phyloP scores from a whole-genome alignment of 2,329 filamentous ascomycete species.

The Aureobasidium subglaciale region DNA sequence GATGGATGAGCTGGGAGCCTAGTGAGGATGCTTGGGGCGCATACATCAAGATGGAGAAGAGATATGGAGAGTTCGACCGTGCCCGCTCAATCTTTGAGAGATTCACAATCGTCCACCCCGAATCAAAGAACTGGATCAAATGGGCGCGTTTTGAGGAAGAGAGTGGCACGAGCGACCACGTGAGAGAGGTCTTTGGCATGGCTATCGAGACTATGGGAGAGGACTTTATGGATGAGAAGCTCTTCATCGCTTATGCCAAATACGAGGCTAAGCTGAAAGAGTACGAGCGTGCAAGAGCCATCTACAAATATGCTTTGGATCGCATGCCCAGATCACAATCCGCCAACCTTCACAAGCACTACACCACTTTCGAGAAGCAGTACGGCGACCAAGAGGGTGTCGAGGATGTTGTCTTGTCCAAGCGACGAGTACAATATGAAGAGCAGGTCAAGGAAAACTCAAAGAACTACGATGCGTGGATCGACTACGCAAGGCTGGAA shows the following conservation, averaged over 20 bases:
- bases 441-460: conserved; percentile 88
- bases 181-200: conserved; percentile 82
- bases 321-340: conserved; percentile 83
- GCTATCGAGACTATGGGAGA: conserved; percentile 87
- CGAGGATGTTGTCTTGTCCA: conserved; percentile 91
- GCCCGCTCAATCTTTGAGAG: conserved; percentile 84
- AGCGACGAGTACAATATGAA: conserved; percentile 87
- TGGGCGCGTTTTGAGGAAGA: conserved; percentile 98
- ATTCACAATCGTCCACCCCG: conserved; percentile 87
- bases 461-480: conserved; percentile 96
- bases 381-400: conserved; percentile 90
- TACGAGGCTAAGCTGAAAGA: conserved; percentile 95
- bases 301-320: conserved; percentile 95
- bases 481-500: conserved; percentile 87
- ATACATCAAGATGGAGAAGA: conserved; percentile 95
- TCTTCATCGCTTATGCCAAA: conserved; percentile 92
- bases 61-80: conserved; percentile 84
- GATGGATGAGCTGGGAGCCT: conserved; percentile 98
- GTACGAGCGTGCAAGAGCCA: conserved; percentile 84
- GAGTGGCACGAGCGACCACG: conserved; percentile 81
- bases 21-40: conserved; percentile 92
- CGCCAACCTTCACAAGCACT: conserved; percentile 78
- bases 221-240: conserved; percentile 89
- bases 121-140: conserved; percentile 96
- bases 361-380: conserved; percentile 97